Percentiles rank a stretch among this genome's conserved stretches.
Evolutionary conservation across 495 filamentous ascomycete species (phyloP).

Genomic region (Neurospora pannonica): DNA sequence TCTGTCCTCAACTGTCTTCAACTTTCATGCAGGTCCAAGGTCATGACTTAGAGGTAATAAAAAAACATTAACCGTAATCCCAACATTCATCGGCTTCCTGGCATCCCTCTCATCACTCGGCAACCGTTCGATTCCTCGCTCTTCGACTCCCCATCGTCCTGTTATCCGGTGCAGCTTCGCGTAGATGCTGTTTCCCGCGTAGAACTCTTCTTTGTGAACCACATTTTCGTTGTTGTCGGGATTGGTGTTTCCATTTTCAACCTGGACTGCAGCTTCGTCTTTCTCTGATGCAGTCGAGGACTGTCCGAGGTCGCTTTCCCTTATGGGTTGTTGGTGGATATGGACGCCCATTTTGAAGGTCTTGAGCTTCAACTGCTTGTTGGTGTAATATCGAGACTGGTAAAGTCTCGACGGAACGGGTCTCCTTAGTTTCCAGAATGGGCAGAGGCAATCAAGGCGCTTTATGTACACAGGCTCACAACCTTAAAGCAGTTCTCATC

Average conservation of each 20-base stretch:
- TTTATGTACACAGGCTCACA: no score
- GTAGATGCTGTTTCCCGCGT: conserved; percentile 49
- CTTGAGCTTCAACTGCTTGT: no score
- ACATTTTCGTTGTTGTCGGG: conserved; percentile 35
- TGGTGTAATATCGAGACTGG: no score
- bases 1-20: no score
- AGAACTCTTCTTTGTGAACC: conserved; percentile 52
- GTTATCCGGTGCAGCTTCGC: conserved; percentile 63
- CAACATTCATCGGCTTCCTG: conserved; percentile 55
- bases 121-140: conserved; percentile 73
- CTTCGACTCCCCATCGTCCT: conserved; percentile 62
- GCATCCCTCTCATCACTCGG: conserved; percentile 64
- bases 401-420: no score
- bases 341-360: background rate
- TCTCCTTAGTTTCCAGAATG: background rate
- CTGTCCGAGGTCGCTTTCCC: background rate
- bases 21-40: no score
- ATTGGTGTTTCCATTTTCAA: background rate
- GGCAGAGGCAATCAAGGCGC: background rate
- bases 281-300: background rate
- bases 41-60: no score
- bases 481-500: no score
- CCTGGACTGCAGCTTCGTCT: background rate
- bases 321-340: background rate
- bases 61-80: conserved; percentile 59